phyloP scores from a whole-genome alignment of 2,329 filamentous ascomycete species.

The Penicillium sp. region DNA sequence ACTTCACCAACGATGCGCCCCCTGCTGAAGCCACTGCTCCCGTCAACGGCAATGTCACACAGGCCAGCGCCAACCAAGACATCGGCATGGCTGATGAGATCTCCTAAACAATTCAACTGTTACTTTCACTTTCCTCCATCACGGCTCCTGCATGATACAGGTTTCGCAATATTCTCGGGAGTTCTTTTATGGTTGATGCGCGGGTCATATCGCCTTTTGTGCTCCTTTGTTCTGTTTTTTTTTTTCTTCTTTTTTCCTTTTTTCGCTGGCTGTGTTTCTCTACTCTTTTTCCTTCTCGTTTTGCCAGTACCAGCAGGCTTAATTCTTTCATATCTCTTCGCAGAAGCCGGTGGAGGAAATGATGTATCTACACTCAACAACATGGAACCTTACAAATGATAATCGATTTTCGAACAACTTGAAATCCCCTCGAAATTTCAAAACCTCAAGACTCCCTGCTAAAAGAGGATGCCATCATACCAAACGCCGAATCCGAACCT shows the following conservation, averaged over 20 bases:
- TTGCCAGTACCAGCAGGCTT: conserved; percentile 7
- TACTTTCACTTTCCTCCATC: conserved; percentile 1
- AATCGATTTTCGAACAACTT: not conserved
- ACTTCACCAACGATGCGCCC: conserved; percentile 53
- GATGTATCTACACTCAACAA: conserved; percentile 17
- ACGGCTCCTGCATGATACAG: conserved; percentile 3
- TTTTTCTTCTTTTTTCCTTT: conserved; percentile 5
- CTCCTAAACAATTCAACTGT: conserved; percentile 33
- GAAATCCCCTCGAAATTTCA: not conserved
- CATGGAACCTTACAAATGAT: conserved; percentile 9
- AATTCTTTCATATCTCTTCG: conserved; percentile 5
- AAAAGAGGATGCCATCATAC: not conserved
- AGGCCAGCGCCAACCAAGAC: conserved; percentile 44
- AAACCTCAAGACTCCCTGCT: not conserved
- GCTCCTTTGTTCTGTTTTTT: not conserved
- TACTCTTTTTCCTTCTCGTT: conserved; percentile 9
- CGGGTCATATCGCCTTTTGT: conserved; percentile 20
- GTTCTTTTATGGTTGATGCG: conserved; percentile 20
- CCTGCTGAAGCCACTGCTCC: conserved; percentile 38
- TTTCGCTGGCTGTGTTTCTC: conserved; percentile 10
- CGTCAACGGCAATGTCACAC: conserved; percentile 41
- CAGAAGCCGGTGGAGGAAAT: conserved; percentile 10
- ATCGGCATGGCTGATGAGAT: conserved; percentile 49
- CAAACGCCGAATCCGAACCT: not conserved
- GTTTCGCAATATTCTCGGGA: conserved; percentile 4